A percentile compares a stretch with the other conserved stretches of the same genome.
Conservation (phyloP, 2,329 filamentous ascomycete genomes). For the Monilinia fructigena region DNA sequence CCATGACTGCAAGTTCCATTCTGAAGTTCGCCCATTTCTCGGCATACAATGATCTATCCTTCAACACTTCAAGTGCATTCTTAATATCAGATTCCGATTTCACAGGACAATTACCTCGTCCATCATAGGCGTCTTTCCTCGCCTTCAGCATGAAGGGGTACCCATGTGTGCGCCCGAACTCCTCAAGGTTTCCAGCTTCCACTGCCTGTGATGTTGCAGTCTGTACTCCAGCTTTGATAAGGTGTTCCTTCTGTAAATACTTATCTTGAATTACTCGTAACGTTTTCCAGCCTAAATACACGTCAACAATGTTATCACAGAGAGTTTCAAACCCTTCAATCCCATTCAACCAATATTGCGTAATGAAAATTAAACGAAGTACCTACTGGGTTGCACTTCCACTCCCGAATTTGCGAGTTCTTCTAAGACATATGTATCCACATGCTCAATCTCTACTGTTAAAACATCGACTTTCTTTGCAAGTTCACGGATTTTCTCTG, state of each 20-base stretch:
- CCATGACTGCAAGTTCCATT: slow-evolving; percentile 90
- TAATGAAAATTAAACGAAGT: background rate
- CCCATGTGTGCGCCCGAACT: slow-evolving; percentile 64
- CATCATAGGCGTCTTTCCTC: slow-evolving; percentile 87
- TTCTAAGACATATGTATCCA: slow-evolving; percentile 85
- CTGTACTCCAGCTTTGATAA: slow-evolving; percentile 65
- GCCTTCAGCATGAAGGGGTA: slow-evolving; percentile 93
- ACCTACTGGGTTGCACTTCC: slow-evolving; percentile 45
- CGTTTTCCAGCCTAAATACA: slow-evolving; percentile 83
- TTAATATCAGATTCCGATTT: slow-evolving; percentile 58
- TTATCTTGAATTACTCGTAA: slow-evolving; percentile 92
- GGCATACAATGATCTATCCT: slow-evolving; percentile 57
- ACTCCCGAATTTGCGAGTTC: slow-evolving; percentile 70
- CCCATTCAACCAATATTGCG: slow-evolving; percentile 4
- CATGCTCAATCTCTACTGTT: slow-evolving; percentile 94
- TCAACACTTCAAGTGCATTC: slow-evolving; percentile 67
- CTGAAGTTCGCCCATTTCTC: slow-evolving; percentile 86
- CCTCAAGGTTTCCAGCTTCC: slow-evolving; percentile 56
- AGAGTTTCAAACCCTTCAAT: background rate
- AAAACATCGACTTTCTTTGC: slow-evolving; percentile 75
- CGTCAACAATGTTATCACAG: slow-evolving; percentile 51
- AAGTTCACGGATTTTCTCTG: slow-evolving; percentile 74
- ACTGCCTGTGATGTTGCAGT: slow-evolving; percentile 66
- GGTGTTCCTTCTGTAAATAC: slow-evolving; percentile 81
- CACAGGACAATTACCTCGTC: slow-evolving; percentile 71